phyloP scores from a whole-genome alignment of 768 basidiomycete species.

The Leucocoprinus birnbaumii region DNA sequence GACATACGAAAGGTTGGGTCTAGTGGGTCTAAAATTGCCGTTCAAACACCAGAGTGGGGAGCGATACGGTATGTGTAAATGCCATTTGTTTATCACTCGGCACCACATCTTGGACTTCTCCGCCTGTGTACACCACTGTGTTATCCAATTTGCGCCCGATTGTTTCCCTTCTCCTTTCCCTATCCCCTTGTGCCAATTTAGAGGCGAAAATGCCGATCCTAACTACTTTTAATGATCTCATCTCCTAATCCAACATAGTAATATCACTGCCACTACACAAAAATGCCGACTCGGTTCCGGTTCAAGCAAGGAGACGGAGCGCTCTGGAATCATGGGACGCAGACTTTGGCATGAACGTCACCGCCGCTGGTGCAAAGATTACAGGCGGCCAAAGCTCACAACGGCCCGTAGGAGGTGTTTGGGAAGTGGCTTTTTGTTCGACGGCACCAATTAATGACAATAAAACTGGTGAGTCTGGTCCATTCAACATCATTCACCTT shows the following conservation, averaged over 20 bases:
- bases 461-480: background rate
- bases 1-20: constrained; percentile 59
- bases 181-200: background rate
- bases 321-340: constrained; percentile 10
- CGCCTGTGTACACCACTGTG: no score
- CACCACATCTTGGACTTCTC: background rate
- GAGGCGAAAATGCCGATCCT: background rate
- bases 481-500: background rate
- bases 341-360: background rate
- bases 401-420: background rate
- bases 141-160: background rate
- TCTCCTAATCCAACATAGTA: background rate
- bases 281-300: background rate
- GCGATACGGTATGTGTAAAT: constrained; percentile 2
- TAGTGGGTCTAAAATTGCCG: constrained; percentile 52
- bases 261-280: constrained; percentile 9
- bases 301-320: background rate
- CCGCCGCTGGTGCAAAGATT: constrained; percentile 1
- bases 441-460: background rate
- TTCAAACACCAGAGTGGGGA: constrained; percentile 32
- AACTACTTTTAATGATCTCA: background rate
- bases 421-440: constrained; percentile 17
- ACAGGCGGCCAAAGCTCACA: constrained; percentile 4
- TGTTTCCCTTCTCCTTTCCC: background rate
- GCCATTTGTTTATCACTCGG: background rate